Conservation (phyloP, 1,284 basidiomycete genomes). For the Pholiota adiposa region DNA sequence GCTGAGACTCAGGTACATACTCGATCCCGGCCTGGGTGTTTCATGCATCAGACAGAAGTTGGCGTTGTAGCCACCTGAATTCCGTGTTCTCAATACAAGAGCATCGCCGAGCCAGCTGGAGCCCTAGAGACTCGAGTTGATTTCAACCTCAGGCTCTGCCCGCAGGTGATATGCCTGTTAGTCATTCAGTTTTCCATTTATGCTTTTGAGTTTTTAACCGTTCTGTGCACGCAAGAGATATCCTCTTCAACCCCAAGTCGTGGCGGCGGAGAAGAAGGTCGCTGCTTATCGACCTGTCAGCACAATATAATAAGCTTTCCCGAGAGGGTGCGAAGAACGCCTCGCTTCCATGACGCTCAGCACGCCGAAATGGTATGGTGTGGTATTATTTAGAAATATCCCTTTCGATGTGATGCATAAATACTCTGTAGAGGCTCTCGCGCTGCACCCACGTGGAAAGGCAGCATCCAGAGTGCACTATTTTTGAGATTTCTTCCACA, state of each 20-base stretch:
- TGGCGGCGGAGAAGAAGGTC: not conserved
- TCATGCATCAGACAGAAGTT: not conserved
- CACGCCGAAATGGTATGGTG: not conserved
- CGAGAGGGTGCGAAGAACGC: not conserved
- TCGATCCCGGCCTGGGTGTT: not conserved
- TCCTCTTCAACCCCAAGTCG: not conserved
- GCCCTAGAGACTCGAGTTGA: not conserved
- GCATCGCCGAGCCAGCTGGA: not conserved
- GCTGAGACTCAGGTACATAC: not conserved
- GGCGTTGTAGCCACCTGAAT: not conserved
- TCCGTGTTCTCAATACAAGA: not conserved
- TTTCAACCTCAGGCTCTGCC: not conserved
- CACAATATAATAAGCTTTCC: not conserved
- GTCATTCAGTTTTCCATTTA: not conserved
- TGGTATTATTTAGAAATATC: not conserved
- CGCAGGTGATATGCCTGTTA: not conserved
- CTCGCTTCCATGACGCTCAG: slow-evolving; percentile 1
- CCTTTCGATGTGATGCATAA: not conserved
- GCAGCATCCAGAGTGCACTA: not conserved
- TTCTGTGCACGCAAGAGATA: not conserved
- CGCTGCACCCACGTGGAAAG: not conserved
- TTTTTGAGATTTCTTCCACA: not conserved
- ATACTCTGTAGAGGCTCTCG: not conserved
- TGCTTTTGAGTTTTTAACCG: not conserved
- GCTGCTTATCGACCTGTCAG: not conserved